phyloP scores from a whole-genome alignment of 2,329 filamentous ascomycete species.

The Keithomyces neogunnii region DNA sequence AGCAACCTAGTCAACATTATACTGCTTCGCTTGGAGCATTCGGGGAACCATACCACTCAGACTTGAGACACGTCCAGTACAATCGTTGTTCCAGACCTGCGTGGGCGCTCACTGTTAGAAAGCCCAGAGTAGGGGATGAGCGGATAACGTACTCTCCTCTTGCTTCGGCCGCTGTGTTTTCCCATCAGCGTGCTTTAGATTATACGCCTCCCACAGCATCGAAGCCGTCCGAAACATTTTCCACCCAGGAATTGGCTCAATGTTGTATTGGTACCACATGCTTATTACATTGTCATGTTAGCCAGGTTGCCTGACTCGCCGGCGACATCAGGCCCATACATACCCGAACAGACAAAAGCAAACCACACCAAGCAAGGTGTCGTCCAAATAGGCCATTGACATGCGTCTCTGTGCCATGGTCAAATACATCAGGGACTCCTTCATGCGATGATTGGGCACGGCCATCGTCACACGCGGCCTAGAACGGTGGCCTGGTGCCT shows the following conservation, averaged over 20 bases:
- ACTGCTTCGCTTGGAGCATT: no score
- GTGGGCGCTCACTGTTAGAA: neutral
- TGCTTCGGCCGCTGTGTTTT: slow-evolving; percentile 3
- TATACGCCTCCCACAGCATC: slow-evolving; percentile 10
- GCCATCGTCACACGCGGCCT: slow-evolving; percentile 2
- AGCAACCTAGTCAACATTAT: no score
- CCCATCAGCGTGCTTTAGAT: slow-evolving; percentile 8
- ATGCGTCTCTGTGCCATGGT: slow-evolving; percentile 10
- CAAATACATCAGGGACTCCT: slow-evolving; percentile 9
- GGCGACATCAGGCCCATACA: neutral
- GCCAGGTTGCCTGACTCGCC: neutral
- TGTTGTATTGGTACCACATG: slow-evolving; percentile 9
- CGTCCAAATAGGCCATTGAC: slow-evolving; percentile 7
- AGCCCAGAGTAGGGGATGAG: no score
- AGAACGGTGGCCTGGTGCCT: no score
- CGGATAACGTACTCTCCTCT: slow-evolving; percentile 8
- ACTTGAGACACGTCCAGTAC: slow-evolving; percentile 10
- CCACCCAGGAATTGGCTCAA: slow-evolving; percentile 10
- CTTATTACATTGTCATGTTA: neutral
- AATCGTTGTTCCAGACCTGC: slow-evolving; percentile 9
- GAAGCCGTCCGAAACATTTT: slow-evolving; percentile 10
- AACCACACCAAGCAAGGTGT: slow-evolving; percentile 6
- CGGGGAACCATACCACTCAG: slow-evolving; percentile 6
- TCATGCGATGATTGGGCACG: slow-evolving; percentile 9
- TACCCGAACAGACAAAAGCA: slow-evolving; percentile 10